A percentile compares a stretch with the other conserved stretches of the same genome.
Conservation (phyloP, 2,329 filamentous ascomycete species). For the Cytospora piceae region DNA sequence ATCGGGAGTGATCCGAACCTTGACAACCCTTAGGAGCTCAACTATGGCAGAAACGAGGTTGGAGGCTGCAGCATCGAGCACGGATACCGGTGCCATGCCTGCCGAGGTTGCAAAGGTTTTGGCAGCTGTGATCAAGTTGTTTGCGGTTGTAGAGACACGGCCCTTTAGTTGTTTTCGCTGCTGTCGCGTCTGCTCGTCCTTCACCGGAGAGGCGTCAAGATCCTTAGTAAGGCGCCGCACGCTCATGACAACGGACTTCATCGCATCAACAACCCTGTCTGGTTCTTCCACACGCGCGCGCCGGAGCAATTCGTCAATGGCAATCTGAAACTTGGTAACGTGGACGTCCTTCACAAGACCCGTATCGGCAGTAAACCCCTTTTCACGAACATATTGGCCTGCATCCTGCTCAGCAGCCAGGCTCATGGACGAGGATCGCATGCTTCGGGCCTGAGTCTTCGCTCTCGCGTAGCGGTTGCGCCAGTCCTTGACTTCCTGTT, state of each 20-base stretch:
- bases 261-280: conserved; percentile 76
- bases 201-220: conserved; percentile 63
- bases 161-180: conserved; percentile 73
- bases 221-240: conserved; percentile 86
- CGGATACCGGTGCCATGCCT: conserved; percentile 88
- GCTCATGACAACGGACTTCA: conserved; percentile 82
- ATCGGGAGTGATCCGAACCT: conserved; percentile 76
- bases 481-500: conserved; percentile 87
- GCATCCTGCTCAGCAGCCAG: conserved; percentile 71
- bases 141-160: conserved; percentile 88
- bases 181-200: conserved; percentile 57
- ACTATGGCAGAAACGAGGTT: conserved; percentile 86
- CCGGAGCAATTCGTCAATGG: conserved; percentile 87
- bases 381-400: conserved; percentile 67
- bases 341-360: conserved; percentile 90
- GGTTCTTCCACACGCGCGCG: conserved; percentile 75
- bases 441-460: conserved; percentile 82
- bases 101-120: conserved; percentile 86
- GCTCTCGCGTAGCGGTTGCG: conserved; percentile 84
- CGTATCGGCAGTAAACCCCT: conserved; percentile 68
- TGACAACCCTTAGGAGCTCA: conserved; percentile 81
- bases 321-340: conserved; percentile 92
- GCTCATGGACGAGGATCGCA: conserved; percentile 80
- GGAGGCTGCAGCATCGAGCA: conserved; percentile 90
- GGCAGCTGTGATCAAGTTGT: conserved; percentile 91